Evolutionary conservation across 2,329 filamentous ascomycete species (phyloP), one percentile per base, ranked within the genome.

Genomic region (Claviceps maximensis): DNA sequence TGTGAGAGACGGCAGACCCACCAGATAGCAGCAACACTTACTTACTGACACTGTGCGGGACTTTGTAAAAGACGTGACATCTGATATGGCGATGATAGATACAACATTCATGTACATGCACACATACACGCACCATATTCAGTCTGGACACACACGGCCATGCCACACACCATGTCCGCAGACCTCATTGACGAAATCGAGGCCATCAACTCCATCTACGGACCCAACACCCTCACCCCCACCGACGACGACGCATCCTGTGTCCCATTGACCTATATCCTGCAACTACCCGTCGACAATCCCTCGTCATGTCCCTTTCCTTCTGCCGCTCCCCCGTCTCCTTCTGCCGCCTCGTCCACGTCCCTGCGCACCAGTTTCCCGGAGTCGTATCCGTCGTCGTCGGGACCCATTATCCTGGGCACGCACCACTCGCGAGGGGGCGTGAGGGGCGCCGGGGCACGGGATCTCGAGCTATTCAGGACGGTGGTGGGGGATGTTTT

Each of bases 141-240:
- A n/a, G n/a, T n/a, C n/a, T n/a, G n/a, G n/a, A 38, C 15, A 13
- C 42, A 25, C 10, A 8, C 41, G 5, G 23, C 36, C 38, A 19
- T 12, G n/a, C 8, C n/a, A 19, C 25, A 45, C 15, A 31, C 17
- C 49, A 79, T 79, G 75, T 78, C 76, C 9, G 75, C 79, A 57
- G 77, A 80, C 58, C 76, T 91, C 27, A 66, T 69, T 49, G 87
- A 93, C 68, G 87, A 93, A 65, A 71, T 90, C 31, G 84, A 84
- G 63, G 87, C 85, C 57, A 84, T 93, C 62, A 93, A 91, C 68
- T 87, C 87, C 52, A 93, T 93, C 58, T 93, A 90, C 69, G 84
- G 82, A 10, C 23, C 44, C 44, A 25, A 0, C 13, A 27, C 23
- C 15, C 44, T 46, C 23, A n/a, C 17, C 6, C 25, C 44, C 15